phyloP scores from a whole-genome alignment of 2,329 filamentous ascomycete species.

The Septoria petroselini region DNA sequence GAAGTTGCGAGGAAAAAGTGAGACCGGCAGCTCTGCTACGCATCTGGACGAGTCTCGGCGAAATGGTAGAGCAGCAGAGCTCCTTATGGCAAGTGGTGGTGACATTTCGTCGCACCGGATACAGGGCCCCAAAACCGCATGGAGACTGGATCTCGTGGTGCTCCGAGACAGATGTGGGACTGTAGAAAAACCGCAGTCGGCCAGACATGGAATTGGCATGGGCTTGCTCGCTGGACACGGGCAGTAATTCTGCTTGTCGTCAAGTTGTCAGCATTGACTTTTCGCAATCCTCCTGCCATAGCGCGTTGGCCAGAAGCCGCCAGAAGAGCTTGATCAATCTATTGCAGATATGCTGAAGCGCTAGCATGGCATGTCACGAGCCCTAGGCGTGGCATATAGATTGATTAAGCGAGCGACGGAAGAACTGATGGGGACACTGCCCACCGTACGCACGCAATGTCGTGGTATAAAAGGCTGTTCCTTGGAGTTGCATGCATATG shows the following conservation, averaged over 20 bases:
- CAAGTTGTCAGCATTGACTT: neutral
- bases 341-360: neutral
- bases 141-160: neutral
- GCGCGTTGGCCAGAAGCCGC: neutral
- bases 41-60: constrained; percentile 10
- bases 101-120: constrained; percentile 14
- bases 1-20: neutral
- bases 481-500: too few relatives aligned
- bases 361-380: constrained; percentile 1
- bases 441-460: too few relatives aligned
- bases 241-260: neutral
- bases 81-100: constrained; percentile 7
- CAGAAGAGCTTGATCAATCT: too few relatives aligned
- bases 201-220: neutral
- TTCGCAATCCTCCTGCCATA: constrained; percentile 1
- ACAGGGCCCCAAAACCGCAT: constrained; percentile 4
- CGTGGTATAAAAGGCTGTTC: too few relatives aligned
- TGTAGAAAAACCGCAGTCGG: neutral
- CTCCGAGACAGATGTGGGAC: neutral
- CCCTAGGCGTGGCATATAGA: constrained; percentile 15
- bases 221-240: too few relatives aligned
- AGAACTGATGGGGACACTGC: neutral
- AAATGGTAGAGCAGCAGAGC: neutral
- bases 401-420: constrained; percentile 14
- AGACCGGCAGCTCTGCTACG: neutral